These are phyloP conservation scores for Penstemon eatonii DNA, from an alignment of 257 asterid species.

Conservation along the genomic window DNA sequence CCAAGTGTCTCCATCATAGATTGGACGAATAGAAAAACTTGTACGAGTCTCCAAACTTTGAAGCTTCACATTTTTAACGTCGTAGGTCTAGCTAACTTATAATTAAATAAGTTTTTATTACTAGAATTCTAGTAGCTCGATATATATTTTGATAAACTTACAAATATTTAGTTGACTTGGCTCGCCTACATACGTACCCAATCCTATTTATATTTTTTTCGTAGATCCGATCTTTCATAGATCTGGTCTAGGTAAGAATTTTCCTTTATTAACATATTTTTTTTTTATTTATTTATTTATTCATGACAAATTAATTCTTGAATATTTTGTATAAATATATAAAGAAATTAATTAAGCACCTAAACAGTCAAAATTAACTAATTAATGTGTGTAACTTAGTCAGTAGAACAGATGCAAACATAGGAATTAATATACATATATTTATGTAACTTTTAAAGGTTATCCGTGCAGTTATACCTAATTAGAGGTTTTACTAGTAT, in stretches of 20 bases:
- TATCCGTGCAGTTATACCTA: neutral
- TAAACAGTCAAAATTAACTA: too few relatives aligned
- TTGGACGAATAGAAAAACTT: neutral
- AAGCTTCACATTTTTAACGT: slow-evolving; percentile 7
- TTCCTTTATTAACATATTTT: too few relatives aligned
- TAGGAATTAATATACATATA: neutral
- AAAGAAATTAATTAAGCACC: too few relatives aligned
- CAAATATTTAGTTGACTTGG: neutral
- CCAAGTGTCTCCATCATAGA: slow-evolving; percentile 24
- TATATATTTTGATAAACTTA: too few relatives aligned
- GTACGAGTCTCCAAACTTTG: neutral
- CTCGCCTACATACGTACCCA: neutral
- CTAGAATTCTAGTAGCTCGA: neutral
- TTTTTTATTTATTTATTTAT: too few relatives aligned
- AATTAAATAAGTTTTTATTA: too few relatives aligned
- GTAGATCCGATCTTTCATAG: too few relatives aligned
- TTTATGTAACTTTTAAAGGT: neutral
- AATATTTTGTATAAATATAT: too few relatives aligned
- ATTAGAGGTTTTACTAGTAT: neutral
- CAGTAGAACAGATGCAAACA: neutral
- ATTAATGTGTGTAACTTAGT: too few relatives aligned
- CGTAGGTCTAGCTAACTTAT: neutral
- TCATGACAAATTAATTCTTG: too few relatives aligned
- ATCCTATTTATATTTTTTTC: too few relatives aligned
- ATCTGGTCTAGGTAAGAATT: too few relatives aligned